phyloP scores from a whole-genome alignment of 2,329 filamentous ascomycete species.

The Penicillium crustosum region DNA sequence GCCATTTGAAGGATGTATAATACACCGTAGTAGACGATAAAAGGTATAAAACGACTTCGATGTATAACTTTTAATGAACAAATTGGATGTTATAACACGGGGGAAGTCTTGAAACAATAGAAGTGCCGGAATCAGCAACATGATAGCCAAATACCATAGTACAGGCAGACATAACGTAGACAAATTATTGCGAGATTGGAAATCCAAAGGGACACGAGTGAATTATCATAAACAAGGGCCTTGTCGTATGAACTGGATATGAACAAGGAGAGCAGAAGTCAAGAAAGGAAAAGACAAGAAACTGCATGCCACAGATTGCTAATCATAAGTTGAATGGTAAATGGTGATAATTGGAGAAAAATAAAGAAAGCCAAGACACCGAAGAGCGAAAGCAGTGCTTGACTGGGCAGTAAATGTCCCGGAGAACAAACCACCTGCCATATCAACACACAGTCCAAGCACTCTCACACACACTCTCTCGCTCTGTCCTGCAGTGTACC shows the following conservation, averaged over 20 bases:
- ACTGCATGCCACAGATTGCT: background rate
- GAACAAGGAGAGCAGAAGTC: background rate
- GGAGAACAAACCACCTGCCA: background rate
- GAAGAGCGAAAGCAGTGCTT: background rate
- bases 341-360: conserved; percentile 14
- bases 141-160: background rate
- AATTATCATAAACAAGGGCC: background rate
- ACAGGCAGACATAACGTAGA: background rate
- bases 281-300: background rate
- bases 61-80: no score
- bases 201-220: background rate
- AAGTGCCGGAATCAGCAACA: no score
- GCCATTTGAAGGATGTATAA: no score
- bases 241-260: background rate
- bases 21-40: no score
- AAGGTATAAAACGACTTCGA: no score
- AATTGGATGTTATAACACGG: no score
- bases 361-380: conserved; percentile 5
- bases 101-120: no score
- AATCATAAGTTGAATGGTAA: background rate
- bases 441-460: background rate
- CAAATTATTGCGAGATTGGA: background rate
- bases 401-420: background rate
- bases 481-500: conserved; percentile 26
- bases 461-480: conserved; percentile 16